Conservation (phyloP, 768 basidiomycete genomes). For the Psilocybe sp. region DNA sequence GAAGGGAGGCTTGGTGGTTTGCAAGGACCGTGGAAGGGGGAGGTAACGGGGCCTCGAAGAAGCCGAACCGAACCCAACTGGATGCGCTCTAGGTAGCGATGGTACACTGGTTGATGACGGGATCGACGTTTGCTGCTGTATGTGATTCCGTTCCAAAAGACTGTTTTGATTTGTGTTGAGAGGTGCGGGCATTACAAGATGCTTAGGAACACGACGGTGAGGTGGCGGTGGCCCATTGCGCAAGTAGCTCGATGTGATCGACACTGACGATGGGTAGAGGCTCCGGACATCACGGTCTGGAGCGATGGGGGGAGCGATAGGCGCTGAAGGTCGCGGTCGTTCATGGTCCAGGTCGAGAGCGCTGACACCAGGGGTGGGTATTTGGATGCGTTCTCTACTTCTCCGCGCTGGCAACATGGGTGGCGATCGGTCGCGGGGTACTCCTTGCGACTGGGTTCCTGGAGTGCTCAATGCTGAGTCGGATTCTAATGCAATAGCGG, state of each 20-base stretch:
- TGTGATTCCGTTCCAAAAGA: too few species aligned
- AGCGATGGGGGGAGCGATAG: slow-evolving; percentile 2
- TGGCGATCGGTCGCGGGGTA: background rate
- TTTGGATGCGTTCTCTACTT: slow-evolving; percentile 4
- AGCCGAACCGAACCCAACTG: too few species aligned
- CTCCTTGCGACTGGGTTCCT: background rate
- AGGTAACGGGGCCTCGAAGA: too few species aligned
- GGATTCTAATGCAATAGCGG: background rate
- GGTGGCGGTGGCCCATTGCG: slow-evolving; percentile 20
- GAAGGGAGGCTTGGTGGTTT: slow-evolving; percentile 1
- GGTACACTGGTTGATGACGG: too few species aligned
- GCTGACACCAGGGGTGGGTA: background rate
- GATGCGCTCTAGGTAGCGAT: too few species aligned
- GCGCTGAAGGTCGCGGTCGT: background rate
- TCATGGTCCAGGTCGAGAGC: background rate
- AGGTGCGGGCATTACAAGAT: slow-evolving; percentile 73
- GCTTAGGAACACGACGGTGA: slow-evolving; percentile 50
- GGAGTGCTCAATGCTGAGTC: background rate
- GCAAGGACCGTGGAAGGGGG: background rate
- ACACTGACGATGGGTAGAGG: slow-evolving; percentile 23
- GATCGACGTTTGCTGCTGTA: too few species aligned
- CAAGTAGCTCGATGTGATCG: slow-evolving; percentile 21
- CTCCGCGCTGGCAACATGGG: background rate
- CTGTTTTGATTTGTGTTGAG: slow-evolving; percentile 36
- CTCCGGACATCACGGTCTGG: slow-evolving; percentile 18